A percentile compares a stretch with the other conserved stretches of the same genome.
Conservation (phyloP, 345 rosid species). For the Theobroma cacao region DNA sequence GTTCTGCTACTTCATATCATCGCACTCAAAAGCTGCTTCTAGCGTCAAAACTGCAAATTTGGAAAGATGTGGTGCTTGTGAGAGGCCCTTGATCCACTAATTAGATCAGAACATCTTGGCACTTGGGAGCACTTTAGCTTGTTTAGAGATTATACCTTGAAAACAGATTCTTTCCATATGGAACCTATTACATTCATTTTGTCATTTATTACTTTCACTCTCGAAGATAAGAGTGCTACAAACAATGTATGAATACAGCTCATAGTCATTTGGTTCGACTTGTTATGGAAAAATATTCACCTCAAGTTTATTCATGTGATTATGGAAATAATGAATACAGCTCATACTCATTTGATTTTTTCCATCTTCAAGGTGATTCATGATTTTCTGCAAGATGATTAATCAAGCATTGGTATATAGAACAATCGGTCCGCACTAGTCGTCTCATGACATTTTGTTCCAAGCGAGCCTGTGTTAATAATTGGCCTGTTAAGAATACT, state of each 20-base stretch:
- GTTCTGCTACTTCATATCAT: neutral
- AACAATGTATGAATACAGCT: neutral
- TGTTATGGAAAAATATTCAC: neutral
- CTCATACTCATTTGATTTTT: no score
- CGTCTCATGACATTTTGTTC: neutral
- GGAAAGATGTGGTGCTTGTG: neutral
- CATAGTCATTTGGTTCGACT: neutral
- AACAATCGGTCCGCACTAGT: neutral
- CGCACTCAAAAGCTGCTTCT: neutral
- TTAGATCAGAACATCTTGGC: neutral
- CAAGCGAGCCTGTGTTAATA: no score
- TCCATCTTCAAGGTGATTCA: neutral
- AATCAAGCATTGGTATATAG: neutral
- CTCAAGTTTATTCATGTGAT: neutral
- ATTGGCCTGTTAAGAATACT: no score
- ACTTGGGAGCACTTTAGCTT: neutral
- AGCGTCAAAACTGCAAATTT: neutral
- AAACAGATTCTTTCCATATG: neutral
- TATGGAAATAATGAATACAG: neutral
- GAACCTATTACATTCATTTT: neutral
- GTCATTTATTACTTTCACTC: neutral
- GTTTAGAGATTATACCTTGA: neutral
- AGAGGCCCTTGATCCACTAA: neutral
- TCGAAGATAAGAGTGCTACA: neutral
- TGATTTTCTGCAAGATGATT: no score